Evolutionary conservation across 805 yeast genomes (phyloP).

Genomic region (Candida vartiovaarae): DNA sequence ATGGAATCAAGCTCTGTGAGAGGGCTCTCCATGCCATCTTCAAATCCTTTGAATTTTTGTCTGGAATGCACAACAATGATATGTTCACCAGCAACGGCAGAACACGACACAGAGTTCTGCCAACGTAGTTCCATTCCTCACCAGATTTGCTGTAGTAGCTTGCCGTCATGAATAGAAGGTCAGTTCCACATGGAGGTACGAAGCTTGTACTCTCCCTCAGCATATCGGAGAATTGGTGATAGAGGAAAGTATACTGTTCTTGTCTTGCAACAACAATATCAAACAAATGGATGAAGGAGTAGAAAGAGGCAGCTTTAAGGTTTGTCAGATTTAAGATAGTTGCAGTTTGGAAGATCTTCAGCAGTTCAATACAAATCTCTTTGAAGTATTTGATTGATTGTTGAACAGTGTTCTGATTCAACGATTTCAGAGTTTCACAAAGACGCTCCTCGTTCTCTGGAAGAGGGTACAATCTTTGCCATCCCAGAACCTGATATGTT

Average conservation of each 20-base stretch:
- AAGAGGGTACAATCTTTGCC: constrained; percentile 35
- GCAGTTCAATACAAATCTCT: constrained; percentile 37
- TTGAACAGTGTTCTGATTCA: constrained; percentile 46
- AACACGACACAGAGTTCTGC: constrained; percentile 58
- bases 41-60: constrained; percentile 19
- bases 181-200: constrained; percentile 46
- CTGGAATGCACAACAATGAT: constrained; percentile 25
- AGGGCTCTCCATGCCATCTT: constrained; percentile 24
- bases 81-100: constrained; percentile 44
- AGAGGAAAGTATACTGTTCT: constrained; percentile 51
- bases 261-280: constrained; percentile 61
- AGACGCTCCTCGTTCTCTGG: constrained; percentile 38
- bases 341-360: constrained; percentile 28
- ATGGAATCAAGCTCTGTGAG: constrained; percentile 30
- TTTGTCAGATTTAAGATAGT: constrained; percentile 14
- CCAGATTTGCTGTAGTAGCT: constrained; percentile 41
- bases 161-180: constrained; percentile 39
- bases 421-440: constrained; percentile 37
- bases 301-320: constrained; percentile 37
- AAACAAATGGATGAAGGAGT: constrained; percentile 51
- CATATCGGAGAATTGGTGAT: constrained; percentile 41
- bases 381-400: constrained; percentile 56
- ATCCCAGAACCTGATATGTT: constrained; percentile 46
- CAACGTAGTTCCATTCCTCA: constrained; percentile 52
- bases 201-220: constrained; percentile 16